Evolutionary conservation across 2,329 filamentous ascomycete species (phyloP), one percentile per base, ranked within the genome.

Genomic region (Passalora sequoiae): DNA sequence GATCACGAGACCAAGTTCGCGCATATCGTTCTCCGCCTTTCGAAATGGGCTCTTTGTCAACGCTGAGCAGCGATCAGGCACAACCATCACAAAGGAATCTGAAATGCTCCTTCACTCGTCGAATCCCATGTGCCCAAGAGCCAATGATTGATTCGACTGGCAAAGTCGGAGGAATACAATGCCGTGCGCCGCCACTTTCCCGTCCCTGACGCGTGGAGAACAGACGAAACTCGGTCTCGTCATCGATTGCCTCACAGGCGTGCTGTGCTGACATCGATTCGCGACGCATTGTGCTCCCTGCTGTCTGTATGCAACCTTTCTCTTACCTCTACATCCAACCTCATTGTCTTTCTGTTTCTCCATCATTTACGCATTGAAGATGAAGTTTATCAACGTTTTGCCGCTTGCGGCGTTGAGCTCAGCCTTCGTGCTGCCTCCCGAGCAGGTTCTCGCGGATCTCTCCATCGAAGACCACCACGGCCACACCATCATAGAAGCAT

Each of bases 391-490:
- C 39, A 63, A 64, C 36, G 52, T 77, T 32, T 57, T 78, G 48
- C 70, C 73, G 44, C 62, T 77, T 38, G 69, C 71, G 54, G 71
- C 73, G 21, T 50, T 74, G 38, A 63, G 69, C 49, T 64, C 72
- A 40, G 75, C 75, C 19, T 69, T 78, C 40, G 72, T 78, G 46
- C 64, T 80, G 37, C 74, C 75, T 12, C 67, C 75, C 36, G 67
- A 74, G 50, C 57, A 72, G 42, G 63, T 75, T 15, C 67, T 74
- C 47, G 63, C 66, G 31, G 60, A 70, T 28, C 48, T 73, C 33
- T 52, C 63, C 30, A 56, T 69, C 38, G 63, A 70, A 49, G 56
- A 62, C 45, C 54, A 69, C 36, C 53, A 61, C 30, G 53, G 44
- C 21, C 53, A 68, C 33, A 49, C 57, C 22, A 49, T 41, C 17